Evolutionary conservation across 306 rosid genomes (phyloP), one percentile per base, ranked within the genome.

Genomic region (Dalbergia cultrata): DNA sequence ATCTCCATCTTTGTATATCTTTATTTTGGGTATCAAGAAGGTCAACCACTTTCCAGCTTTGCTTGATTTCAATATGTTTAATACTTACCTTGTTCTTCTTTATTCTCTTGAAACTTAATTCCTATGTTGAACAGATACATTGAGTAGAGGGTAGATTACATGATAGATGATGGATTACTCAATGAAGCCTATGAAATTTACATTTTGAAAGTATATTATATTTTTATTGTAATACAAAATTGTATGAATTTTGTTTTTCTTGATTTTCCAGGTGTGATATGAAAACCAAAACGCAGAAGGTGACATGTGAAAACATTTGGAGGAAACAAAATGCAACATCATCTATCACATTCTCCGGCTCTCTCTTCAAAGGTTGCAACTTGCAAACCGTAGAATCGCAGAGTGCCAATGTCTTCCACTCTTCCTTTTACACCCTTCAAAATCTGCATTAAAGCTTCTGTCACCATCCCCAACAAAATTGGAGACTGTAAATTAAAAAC

Each of bases 121-220:
- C 88, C 92, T 43, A 90, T 91, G 81, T 73, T 95, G 72, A 97
- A 95, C 76, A 84, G 70, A 85, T 87, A 87, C 84, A 97, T 92
- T 65, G 94, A 91, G 53, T 89, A 90, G 82, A 88, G 98, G 85
- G 94, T 95, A 21, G 97, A 95, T 74, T 71, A 83, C 84, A 91
- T 95, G 98, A 82, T 92, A 81, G 90, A 83, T 41, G 88, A 87
- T 75, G 98, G 97, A 50, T 86, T 95, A 78, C 95, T 92, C 54
- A 77, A 91, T 74, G 98, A 95, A 87, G 97, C 31, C 1, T 26
- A 26, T 26, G 31, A 26, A 26, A 26, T 26, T 21, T 26, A 26
- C 31, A 26, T 26, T 26, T 26, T 26, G 31, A 26, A 26, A 0
- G 31, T 0, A 26, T 1, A 26, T 26, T 26, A 26, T 26, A 26